Evolutionary conservation across 306 rosid species (phyloP), one percentile per base, ranked within the genome.

Genomic region (Malus sylvestris): DNA sequence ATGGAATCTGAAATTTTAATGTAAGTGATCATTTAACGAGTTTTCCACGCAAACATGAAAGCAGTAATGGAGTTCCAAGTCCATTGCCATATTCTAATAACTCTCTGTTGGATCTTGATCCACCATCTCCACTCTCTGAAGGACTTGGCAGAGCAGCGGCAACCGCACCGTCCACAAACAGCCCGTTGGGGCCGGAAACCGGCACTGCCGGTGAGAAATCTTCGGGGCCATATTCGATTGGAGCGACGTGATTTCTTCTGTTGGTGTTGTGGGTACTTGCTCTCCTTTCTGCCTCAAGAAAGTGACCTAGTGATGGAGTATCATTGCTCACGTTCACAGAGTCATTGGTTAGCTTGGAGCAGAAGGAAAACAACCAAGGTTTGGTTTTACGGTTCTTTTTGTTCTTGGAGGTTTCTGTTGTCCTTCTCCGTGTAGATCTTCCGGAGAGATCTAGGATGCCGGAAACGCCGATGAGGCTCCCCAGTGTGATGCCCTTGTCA

Each of bases 281-380:
- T 82, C 82, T 83, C 69, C 91, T 88, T 80, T 91, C 98, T 25
- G 78, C 88, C 83, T 91, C 89, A 42, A 93, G 98, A 79, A 82
- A 90, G 75, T 90, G 87, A 61, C 83, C 89, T 61, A 93, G 96
- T 27, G 93, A 91, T 27, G 83, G 90, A 73, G 85, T 71, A 76
- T 77, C 81, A 78, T 81, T 79, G 19, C 72, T 75, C 23, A 68
- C 75, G 52, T 33, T 67, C 60, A 92, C 91, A 46, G 84, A 89
- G 74, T 89, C 94, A 7, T 90, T 88, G 1, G 80, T 84, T 77
- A 87, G 85, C 71, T 82, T 89, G 67, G 89, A 86, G 82, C 96
- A 90, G 4, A 90, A 83, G 51, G 96, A 89, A 62, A 84, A 86
- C 51, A 89, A 33, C 85, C 90, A 90, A 52, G 88, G 87, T 71